Base-by-base conservation (phyloP, 2,329 filamentous ascomycete species). In the Aspergillaceae sp. region DNA sequence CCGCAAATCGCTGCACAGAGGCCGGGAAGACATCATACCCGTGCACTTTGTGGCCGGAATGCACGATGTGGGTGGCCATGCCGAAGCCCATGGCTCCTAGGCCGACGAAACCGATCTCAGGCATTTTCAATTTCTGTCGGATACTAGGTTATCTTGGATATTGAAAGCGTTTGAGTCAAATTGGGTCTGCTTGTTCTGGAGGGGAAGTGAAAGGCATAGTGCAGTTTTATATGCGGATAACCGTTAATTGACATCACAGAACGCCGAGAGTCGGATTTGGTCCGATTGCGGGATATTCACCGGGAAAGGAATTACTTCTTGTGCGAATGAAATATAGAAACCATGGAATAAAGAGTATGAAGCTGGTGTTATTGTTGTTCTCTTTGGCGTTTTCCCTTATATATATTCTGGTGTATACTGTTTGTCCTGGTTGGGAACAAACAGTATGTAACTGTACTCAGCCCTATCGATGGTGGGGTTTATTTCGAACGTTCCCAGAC, bases 31-130 rank as follows among this genome's bases (percentile, higher is more conserved):
- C 77, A 58, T 89, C 85, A 61, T 81, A 88, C 46, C 84, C 84
- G 26, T 78, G 82, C 27, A 88, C 83, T 28, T 69, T 50, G 64
- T 83, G 86, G 48, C 82, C 82, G 52, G 77, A 69, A 54, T 80
- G 79, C 56, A 87, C 72, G 40, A 89, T 77, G 60, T 87, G 77
- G 49, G 79, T 85, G 52, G 85, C 85, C 84, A 89, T 88, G 61
- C 85, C 85, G 63, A 87, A 85, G 60, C 85, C 85, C 85, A 88
- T 88, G 66, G 84, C 84, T 47, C 85, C 85, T 3, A 89, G 81
- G 71, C 85, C 85, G 52, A 85, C 82, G 66, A 87, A 87, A 52
- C 79, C 77, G 45, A 86, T 70, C 44, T 74, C 76, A 32, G 67
- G 67, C 54, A 70, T 68, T 26, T 53, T 65, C 30, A 43, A 35